Conservation (phyloP, 1,284 basidiomycete species). For the Sporisorium graminicola region DNA sequence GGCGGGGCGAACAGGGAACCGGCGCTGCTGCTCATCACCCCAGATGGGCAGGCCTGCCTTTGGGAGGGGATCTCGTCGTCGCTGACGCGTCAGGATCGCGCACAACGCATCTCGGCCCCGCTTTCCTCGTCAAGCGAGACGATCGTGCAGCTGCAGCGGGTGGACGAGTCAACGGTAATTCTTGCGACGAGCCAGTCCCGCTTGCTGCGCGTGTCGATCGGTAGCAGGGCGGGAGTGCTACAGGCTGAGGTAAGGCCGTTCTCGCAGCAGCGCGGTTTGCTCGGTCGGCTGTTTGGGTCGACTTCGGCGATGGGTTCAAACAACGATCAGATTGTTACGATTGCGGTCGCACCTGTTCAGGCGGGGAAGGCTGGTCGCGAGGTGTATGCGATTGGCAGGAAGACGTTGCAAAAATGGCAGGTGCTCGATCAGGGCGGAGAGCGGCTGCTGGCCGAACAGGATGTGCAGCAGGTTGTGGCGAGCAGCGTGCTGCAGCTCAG, state of each 20-base stretch:
- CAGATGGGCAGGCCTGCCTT: slow-evolving; percentile 47
- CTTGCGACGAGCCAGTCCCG: slow-evolving; percentile 57
- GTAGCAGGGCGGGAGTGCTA: slow-evolving; percentile 48
- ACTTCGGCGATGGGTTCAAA: slow-evolving; percentile 36
- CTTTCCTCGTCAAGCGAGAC: slow-evolving; percentile 40
- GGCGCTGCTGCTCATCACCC: slow-evolving; percentile 53
- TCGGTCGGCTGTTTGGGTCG: slow-evolving; percentile 62
- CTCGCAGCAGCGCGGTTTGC: slow-evolving; percentile 57
- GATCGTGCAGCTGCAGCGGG: slow-evolving; percentile 43
- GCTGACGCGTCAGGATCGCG: slow-evolving; percentile 38
- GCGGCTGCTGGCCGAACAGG: slow-evolving; percentile 62
- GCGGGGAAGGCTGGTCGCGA: slow-evolving; percentile 38
- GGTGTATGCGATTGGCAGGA: slow-evolving; percentile 58
- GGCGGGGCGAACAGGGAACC: slow-evolving; percentile 49
- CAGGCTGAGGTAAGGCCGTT: slow-evolving; percentile 54
- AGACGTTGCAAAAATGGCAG: slow-evolving; percentile 65
- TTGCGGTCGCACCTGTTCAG: slow-evolving; percentile 50
- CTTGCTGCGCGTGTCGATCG: slow-evolving; percentile 48
- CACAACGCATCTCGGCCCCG: slow-evolving; percentile 34
- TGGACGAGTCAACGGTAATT: slow-evolving; percentile 42
- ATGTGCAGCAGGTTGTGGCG: slow-evolving; percentile 60
- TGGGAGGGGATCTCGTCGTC: slow-evolving; percentile 61
- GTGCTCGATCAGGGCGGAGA: slow-evolving; percentile 59
- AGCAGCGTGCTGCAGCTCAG: slow-evolving; percentile 47
- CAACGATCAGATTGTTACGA: slow-evolving; percentile 43